Evolutionary conservation across 495 filamentous ascomycete species (phyloP), one percentile per base, ranked within the genome.

Genomic region (Penicillium lividum): DNA sequence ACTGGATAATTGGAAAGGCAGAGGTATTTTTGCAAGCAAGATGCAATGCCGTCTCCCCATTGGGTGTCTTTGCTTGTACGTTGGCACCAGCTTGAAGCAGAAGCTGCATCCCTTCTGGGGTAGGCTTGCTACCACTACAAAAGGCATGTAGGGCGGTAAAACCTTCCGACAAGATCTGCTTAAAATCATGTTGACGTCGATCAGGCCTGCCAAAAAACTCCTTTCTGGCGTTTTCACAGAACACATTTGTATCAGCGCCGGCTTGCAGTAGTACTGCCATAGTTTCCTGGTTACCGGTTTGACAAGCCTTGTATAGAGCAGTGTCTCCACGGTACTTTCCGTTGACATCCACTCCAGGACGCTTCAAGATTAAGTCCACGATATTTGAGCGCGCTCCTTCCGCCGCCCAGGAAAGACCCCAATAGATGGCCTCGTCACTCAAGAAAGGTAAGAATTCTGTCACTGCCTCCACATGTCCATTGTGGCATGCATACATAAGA

Each of bases 41-140:
- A 34, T 34, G 33, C 33, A 34, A 11, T 7, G 33, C 33, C 11
- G 33, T 34, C 8, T 7, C 9, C 11, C 33, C 33, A 34, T 34
- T 10, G 0, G 3, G 11, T 10, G 33, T 10, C 33, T 10, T 34
- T n/a, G n/a, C n/a, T n/a, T n/a, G n/a, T 10, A 53, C 42, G 38
- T 62, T 62, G 7, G 61, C 61, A 60, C 68, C 61, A 11, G 66
- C 63, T 43, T 51, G 22, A 9, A 71, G 16, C n/a, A 71, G 29
- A 34, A 34, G 33, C 5, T 10, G 33, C 33, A 34, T 10, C 8
- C 33, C 11, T 10, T 1, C 7, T 34, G 11, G 7, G 0, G 3
- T 34, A 34, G 3, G 2, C 8, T 34, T 7, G 33, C 3, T 10
- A 1, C 11, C 11, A 0, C 33, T 10, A 34, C 33, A 34, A 34